These are phyloP conservation scores for Cynanchum wilfordii DNA, from an alignment of 257 asterid genomes.

Conservation along the genomic window DNA sequence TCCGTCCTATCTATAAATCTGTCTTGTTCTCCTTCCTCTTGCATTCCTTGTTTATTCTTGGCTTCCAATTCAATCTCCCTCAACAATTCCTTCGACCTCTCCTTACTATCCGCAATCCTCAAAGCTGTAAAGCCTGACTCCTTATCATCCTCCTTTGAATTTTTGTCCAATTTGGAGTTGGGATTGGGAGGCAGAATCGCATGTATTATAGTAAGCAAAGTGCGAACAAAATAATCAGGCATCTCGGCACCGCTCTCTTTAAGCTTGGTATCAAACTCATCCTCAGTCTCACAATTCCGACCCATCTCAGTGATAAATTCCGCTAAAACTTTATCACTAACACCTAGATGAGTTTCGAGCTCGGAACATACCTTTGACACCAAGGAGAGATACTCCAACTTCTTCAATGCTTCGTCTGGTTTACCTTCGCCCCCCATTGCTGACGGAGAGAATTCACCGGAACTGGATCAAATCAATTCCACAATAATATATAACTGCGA, in stretches of 20 bases:
- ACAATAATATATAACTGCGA: no score
- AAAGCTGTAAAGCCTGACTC: slow-evolving; percentile 44
- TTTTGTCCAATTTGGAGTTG: slow-evolving; percentile 38
- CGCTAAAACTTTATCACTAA: slow-evolving; percentile 66
- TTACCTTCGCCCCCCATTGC: slow-evolving; percentile 39
- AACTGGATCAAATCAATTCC: not conserved
- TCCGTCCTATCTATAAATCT: slow-evolving; percentile 18
- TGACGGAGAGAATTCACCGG: not conserved
- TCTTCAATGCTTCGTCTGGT: slow-evolving; percentile 52
- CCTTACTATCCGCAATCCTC: slow-evolving; percentile 62
- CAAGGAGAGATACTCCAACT: slow-evolving; percentile 63
- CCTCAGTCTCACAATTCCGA: slow-evolving; percentile 45
- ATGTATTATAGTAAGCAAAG: slow-evolving; percentile 74
- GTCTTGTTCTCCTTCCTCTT: slow-evolving; percentile 31
- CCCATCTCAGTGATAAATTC: slow-evolving; percentile 80
- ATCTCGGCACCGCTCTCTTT: slow-evolving; percentile 68
- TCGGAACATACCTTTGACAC: slow-evolving; percentile 85
- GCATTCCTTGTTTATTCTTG: slow-evolving; percentile 25
- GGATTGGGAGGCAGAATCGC: slow-evolving; percentile 66
- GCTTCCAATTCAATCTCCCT: slow-evolving; percentile 73
- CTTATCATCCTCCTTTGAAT: slow-evolving; percentile 30
- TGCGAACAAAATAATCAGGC: slow-evolving; percentile 86
- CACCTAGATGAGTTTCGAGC: slow-evolving; percentile 65
- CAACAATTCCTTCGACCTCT: slow-evolving; percentile 75
- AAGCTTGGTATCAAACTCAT: slow-evolving; percentile 56